Conservation (phyloP, 768 basidiomycete genomes). For the Kwoniella shandongensis region DNA sequence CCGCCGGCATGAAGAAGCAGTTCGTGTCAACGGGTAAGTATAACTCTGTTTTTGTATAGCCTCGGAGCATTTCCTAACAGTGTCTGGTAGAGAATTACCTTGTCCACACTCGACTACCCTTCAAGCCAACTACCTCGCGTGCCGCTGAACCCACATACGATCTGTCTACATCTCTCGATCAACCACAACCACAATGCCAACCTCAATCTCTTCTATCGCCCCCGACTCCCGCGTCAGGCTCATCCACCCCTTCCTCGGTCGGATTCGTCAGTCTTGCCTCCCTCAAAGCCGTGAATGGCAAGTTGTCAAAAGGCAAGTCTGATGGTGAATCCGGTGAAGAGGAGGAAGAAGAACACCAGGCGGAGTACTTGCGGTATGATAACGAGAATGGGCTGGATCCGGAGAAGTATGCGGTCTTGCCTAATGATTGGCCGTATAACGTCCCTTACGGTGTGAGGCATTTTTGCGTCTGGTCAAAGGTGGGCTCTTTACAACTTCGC, state of each 20-base stretch:
- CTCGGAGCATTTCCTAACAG: background rate
- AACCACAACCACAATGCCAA: background rate
- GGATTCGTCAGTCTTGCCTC: slow-evolving; percentile 34
- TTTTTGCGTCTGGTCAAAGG: slow-evolving; percentile 50
- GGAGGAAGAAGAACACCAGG: slow-evolving; percentile 8
- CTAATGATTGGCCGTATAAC: slow-evolving; percentile 53
- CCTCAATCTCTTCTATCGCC: background rate
- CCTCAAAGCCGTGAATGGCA: slow-evolving; percentile 18
- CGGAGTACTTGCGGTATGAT: slow-evolving; percentile 31
- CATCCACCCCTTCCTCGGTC: slow-evolving; percentile 33
- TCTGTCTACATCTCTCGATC: background rate
- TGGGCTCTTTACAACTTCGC: slow-evolving; percentile 21
- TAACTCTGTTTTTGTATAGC: background rate
- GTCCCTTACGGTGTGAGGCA: slow-evolving; percentile 47
- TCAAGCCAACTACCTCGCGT: slow-evolving; percentile 5
- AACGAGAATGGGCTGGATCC: slow-evolving; percentile 28
- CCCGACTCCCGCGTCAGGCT: slow-evolving; percentile 13
- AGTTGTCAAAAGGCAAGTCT: slow-evolving; percentile 4
- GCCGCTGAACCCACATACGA: slow-evolving; percentile 10
- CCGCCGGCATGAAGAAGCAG: slow-evolving; percentile 29
- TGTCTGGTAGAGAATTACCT: slow-evolving; percentile 49
- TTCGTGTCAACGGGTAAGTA: slow-evolving; percentile 48
- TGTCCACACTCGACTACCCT: slow-evolving; percentile 43
- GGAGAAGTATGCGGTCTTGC: slow-evolving; percentile 41
- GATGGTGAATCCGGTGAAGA: background rate